These are phyloP conservation scores for Peniophora sp. DNA, from an alignment of 1,284 basidiomycete species.

Conservation along the genomic window DNA sequence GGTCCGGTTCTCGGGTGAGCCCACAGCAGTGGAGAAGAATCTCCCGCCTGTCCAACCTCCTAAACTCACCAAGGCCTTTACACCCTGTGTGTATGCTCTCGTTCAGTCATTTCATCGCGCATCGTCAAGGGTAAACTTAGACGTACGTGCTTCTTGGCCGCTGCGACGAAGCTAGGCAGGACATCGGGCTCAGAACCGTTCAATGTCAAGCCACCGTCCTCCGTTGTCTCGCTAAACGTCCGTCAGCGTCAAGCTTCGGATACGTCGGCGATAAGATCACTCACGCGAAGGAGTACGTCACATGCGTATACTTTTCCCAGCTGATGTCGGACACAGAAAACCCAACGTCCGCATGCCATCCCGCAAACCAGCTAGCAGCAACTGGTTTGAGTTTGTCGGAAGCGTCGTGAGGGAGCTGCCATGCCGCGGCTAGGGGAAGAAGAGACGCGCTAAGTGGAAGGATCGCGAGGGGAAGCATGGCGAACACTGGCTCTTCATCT, in stretches of 20 bases:
- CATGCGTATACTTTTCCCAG: conserved; percentile 44
- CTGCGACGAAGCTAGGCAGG: conserved; percentile 40
- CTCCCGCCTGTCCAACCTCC: conserved; percentile 75
- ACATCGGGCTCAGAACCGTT: conserved; percentile 27
- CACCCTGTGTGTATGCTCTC: conserved; percentile 34
- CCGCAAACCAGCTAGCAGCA: conserved; percentile 35
- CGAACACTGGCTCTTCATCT: no score
- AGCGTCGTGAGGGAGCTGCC: no score
- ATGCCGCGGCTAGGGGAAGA: no score
- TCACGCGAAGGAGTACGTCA: conserved; percentile 36
- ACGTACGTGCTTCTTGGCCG: conserved; percentile 45
- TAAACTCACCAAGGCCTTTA: conserved; percentile 60
- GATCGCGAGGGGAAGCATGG: no score
- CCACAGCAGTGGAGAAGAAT: conserved; percentile 63
- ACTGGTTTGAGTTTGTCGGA: conserved; percentile 10
- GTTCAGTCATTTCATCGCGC: no score
- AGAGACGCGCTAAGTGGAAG: no score
- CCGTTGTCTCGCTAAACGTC: conserved; percentile 18
- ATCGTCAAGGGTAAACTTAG: no score
- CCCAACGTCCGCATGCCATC: conserved; percentile 30
- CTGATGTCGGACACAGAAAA: conserved; percentile 33
- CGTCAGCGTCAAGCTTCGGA: background rate
- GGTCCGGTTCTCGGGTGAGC: conserved; percentile 42
- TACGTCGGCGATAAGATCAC: background rate
- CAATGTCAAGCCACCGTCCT: conserved; percentile 29